These are phyloP conservation scores for Biscogniauxia marginata DNA, from an alignment of 2,329 filamentous ascomycete genomes.

Conservation along the genomic window DNA sequence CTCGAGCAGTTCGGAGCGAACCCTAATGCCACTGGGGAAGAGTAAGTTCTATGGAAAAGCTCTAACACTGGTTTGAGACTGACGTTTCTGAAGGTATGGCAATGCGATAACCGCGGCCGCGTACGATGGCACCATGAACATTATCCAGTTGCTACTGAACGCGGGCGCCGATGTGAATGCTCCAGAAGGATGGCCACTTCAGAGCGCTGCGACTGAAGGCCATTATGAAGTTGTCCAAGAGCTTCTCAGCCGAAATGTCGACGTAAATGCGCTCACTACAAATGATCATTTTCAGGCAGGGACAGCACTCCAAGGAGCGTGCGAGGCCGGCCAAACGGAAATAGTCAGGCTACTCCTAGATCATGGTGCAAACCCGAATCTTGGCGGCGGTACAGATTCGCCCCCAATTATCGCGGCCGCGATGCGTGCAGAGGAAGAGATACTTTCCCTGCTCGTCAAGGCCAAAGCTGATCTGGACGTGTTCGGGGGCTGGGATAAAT, in stretches of 20 bases:
- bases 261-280: conserved; percentile 34
- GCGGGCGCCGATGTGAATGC: conserved; percentile 36
- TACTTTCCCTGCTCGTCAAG: conserved; percentile 35
- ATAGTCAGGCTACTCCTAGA: conserved; percentile 39
- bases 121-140: conserved; percentile 36
- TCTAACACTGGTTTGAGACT: conserved; percentile 1
- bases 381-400: conserved; percentile 33
- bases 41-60: conserved; percentile 28
- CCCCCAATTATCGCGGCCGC: conserved; percentile 40
- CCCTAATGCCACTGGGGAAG: conserved; percentile 38
- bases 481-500: conserved; percentile 32
- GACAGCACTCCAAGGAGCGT: conserved; percentile 41
- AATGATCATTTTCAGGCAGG: conserved; percentile 31
- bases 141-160: conserved; percentile 33
- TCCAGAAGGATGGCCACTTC: conserved; percentile 37
- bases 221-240: conserved; percentile 36
- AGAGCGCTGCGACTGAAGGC: conserved; percentile 36
- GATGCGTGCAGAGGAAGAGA: conserved; percentile 32
- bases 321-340: conserved; percentile 33
- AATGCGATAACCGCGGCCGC: conserved; percentile 39
- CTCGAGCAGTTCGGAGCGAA: conserved; percentile 35
- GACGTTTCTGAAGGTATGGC: conserved; percentile 28
- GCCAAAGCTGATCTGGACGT: conserved; percentile 38
- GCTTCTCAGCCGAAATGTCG: conserved; percentile 35
- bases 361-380: conserved; percentile 37